Evolutionary conservation across 2,329 filamentous ascomycete species (phyloP).

Genomic region (Phialemonium atrogriseum): DNA sequence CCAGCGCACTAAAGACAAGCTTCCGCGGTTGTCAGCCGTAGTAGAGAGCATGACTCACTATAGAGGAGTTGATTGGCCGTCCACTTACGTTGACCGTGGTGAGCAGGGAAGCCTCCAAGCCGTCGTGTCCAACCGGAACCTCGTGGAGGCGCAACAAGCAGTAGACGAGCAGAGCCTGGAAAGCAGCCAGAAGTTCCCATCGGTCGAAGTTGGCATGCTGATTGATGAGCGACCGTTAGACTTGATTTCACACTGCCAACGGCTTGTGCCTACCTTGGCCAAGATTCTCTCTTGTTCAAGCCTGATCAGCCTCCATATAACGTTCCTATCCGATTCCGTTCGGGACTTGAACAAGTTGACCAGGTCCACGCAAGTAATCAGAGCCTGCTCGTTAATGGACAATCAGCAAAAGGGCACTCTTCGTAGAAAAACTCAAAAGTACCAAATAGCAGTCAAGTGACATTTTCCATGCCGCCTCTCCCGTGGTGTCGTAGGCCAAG

Average conservation of each 20-base stretch:
- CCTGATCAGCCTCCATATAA: slow-evolving; percentile 6
- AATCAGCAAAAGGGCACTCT: not conserved
- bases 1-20: slow-evolving; percentile 1
- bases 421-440: no score
- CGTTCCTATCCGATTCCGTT: slow-evolving; percentile 5
- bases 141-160: slow-evolving; percentile 9
- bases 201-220: slow-evolving; percentile 8
- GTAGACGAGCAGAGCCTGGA: slow-evolving; percentile 11
- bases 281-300: slow-evolving; percentile 6
- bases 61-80: not conserved
- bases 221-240: slow-evolving; percentile 2
- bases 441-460: no score
- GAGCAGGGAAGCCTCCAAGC: slow-evolving; percentile 4
- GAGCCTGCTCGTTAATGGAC: slow-evolving; percentile 1
- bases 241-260: not conserved
- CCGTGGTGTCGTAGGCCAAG: no score
- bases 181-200: slow-evolving; percentile 10
- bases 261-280: slow-evolving; percentile 2
- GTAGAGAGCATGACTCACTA: not conserved
- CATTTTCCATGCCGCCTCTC: no score
- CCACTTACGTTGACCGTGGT: slow-evolving; percentile 4
- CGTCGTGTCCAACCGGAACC: slow-evolving; percentile 3
- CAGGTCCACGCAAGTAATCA: slow-evolving; percentile 3
- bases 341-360: slow-evolving; percentile 6
- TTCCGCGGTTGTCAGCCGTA: not conserved